Percentiles rank a stretch among this genome's conserved stretches.
Conservation (phyloP, 192 early-diverging fungal species). For the Backusella sp. region DNA sequence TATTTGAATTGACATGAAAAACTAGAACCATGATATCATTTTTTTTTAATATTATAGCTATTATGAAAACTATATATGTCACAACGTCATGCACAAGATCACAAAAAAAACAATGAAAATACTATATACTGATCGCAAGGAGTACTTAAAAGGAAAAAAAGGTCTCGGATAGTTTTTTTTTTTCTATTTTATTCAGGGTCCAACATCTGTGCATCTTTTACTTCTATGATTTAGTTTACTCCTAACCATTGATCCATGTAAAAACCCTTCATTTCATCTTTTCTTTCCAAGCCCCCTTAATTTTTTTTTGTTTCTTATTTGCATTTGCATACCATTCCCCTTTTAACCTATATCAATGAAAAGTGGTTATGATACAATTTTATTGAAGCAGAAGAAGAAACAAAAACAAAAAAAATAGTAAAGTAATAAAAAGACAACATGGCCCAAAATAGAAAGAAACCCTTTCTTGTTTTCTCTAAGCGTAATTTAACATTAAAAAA, state of each 20-base stretch:
- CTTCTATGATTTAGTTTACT: neutral
- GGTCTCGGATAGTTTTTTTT: neutral
- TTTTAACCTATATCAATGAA: neutral
- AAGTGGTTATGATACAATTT: neutral
- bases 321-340: conserved; percentile 4
- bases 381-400: neutral
- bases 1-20: neutral
- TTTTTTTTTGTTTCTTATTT: neutral
- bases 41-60: neutral
- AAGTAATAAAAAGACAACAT: conserved; percentile 3
- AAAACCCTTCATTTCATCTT: conserved; percentile 2
- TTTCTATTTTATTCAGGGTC: conserved; percentile 7
- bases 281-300: neutral
- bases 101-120: neutral
- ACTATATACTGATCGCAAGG: neutral
- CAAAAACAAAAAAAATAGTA: neutral
- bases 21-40: neutral
- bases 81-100: neutral
- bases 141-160: conserved; percentile 1
- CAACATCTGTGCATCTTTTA: conserved; percentile 5
- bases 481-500: neutral
- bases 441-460: neutral
- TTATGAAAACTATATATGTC: neutral
- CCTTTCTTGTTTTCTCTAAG: neutral
- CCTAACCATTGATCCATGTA: neutral